These are phyloP conservation scores for Epichloe brachyelytri DNA, from an alignment of 2,329 filamentous ascomycete species.

Conservation along the genomic window DNA sequence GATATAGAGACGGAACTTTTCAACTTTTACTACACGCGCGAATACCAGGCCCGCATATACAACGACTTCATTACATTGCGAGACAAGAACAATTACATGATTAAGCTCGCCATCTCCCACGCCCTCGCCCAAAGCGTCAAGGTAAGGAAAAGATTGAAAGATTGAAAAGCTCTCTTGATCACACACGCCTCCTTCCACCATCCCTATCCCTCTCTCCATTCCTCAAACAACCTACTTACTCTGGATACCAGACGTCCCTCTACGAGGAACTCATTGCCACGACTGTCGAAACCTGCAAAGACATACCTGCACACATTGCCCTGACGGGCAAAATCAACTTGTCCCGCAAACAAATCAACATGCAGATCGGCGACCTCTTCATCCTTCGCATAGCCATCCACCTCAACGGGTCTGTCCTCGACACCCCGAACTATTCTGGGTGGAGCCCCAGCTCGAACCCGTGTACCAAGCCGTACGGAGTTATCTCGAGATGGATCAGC, in stretches of 20 bases:
- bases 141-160: constrained; percentile 26
- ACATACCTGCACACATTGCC: constrained; percentile 86
- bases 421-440: constrained; percentile 97
- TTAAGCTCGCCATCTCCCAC: constrained; percentile 90
- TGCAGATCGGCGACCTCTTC: constrained; percentile 98
- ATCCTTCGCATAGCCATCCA: constrained; percentile 97
- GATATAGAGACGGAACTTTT: constrained; percentile 94
- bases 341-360: constrained; percentile 85
- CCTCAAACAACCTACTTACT: constrained; percentile 8
- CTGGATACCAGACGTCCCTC: constrained; percentile 56
- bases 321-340: constrained; percentile 84
- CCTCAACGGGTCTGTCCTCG: constrained; percentile 88
- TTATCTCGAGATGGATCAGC: constrained; percentile 96
- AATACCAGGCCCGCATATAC: constrained; percentile 97
- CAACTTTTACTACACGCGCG: constrained; percentile 97
- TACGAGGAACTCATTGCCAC: constrained; percentile 93
- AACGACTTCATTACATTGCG: constrained; percentile 96
- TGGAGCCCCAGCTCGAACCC: constrained; percentile 90
- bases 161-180: not conserved
- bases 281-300: constrained; percentile 85
- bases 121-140: constrained; percentile 93
- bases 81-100: constrained; percentile 96
- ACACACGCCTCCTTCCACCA: not conserved
- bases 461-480: constrained; percentile 91
- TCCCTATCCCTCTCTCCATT: not conserved